Evolutionary conservation across 208 protist genomes (phyloP), one percentile per base, ranked within the genome.

Genomic region (Leishmania guyanensis): DNA sequence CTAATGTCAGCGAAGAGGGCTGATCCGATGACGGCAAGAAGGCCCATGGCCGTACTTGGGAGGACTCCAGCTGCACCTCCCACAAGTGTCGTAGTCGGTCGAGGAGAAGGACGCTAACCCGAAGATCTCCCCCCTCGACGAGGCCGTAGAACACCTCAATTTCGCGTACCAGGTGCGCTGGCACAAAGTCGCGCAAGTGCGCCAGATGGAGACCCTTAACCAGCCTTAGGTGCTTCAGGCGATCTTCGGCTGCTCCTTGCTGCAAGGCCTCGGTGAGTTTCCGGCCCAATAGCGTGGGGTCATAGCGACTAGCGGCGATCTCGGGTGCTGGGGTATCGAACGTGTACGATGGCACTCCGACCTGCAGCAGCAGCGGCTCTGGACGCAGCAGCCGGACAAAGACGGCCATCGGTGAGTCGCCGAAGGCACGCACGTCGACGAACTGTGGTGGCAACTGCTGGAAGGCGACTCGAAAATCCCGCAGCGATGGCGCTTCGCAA

Each of bases 81-180:
- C 95, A 98, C 26, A 94, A 39, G 83, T 97, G 92, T 20, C 93
- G 91, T 54, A 97, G 81, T 36, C 95, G 89, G 79, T 98, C 95
- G 77, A 96, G 91, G 56, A 96, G 54, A 22, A 98, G 79, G 70
- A 98, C 66, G 64, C 82, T 82, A 58, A 84, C 81, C 10, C 81
- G 66, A 1, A 68, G 71, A 43, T 87, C 81, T 36, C 79, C 84
- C 3, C 62, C 62, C 26, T 39, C 51, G n/a, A 46, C 62, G 71
- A 82, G 68, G 50, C 83, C 80, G 68, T 83, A 89, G 58, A 86
- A 89, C 65, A 46, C 9, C 65, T 89, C 76, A 6, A 93, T 84
- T 54, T 84, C 77, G 29, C 81, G 39, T 72, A 92, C 70, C 39
- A 94, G 81, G 5, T 85, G 73, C 5, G 82, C 54, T 9, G 85